These are phyloP conservation scores for Colletotrichum theobromicola DNA, from an alignment of 2,329 filamentous ascomycete species.

Conservation along the genomic window DNA sequence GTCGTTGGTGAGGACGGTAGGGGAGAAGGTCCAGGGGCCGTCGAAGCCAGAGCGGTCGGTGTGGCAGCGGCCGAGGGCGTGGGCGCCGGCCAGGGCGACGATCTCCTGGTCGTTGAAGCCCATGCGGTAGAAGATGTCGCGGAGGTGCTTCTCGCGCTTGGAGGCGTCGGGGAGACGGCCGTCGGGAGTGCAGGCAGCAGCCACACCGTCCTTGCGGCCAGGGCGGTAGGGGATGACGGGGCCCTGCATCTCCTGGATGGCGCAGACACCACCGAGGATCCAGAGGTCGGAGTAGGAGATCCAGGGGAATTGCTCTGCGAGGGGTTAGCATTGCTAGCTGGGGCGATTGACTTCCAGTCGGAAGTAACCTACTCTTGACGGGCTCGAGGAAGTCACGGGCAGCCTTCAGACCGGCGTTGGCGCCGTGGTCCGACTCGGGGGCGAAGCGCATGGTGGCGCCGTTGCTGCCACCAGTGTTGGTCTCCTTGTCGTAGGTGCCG, in stretches of 20 bases:
- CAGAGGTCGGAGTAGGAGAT: slow-evolving; percentile 96
- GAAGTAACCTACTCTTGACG: slow-evolving; percentile 69
- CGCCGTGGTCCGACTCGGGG: slow-evolving; percentile 87
- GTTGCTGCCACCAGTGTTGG: slow-evolving; percentile 90
- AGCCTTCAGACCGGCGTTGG: slow-evolving; percentile 86
- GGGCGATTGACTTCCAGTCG: slow-evolving; percentile 4
- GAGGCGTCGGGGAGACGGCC: slow-evolving; percentile 83
- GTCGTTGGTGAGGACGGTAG: slow-evolving; percentile 92
- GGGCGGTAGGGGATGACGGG: slow-evolving; percentile 88
- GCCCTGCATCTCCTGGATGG: slow-evolving; percentile 95
- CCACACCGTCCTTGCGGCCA: slow-evolving; percentile 80
- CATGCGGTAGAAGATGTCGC: slow-evolving; percentile 95
- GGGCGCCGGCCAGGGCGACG: slow-evolving; percentile 84
- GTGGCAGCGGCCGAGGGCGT: slow-evolving; percentile 91
- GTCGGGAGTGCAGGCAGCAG: slow-evolving; percentile 88
- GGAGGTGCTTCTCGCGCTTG: slow-evolving; percentile 81
- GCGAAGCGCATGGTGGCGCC: slow-evolving; percentile 96
- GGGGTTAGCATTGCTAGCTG: slow-evolving; percentile 12
- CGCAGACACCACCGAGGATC: slow-evolving; percentile 85
- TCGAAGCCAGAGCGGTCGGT: slow-evolving; percentile 85
- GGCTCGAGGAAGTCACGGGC: slow-evolving; percentile 94
- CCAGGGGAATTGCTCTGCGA: slow-evolving; percentile 82
- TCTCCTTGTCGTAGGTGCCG: slow-evolving; percentile 89
- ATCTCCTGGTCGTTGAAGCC: slow-evolving; percentile 98
- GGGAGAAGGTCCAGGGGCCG: slow-evolving; percentile 92